Percentiles rank a stretch among this genome's conserved stretches.
phyloP scores from a whole-genome alignment of 805 yeast species.

The Starmerella khaoyaiensis region DNA sequence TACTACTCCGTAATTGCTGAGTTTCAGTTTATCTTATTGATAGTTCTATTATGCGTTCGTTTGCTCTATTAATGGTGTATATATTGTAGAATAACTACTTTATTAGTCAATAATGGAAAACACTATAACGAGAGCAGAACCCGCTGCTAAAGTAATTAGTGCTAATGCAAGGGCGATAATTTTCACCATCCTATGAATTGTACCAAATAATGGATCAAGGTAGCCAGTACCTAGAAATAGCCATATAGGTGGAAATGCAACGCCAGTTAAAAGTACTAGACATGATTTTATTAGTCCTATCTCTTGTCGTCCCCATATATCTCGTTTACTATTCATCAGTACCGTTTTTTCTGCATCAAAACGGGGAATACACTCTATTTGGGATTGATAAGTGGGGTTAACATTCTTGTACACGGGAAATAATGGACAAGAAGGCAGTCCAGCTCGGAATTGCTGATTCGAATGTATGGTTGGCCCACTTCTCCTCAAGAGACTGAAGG shows the following conservation, averaged over 20 bases:
- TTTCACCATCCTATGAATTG: slow-evolving; percentile 25
- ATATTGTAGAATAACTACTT: no score
- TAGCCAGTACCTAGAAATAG: slow-evolving; percentile 30
- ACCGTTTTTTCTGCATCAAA: no score
- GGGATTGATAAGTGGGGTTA: neutral
- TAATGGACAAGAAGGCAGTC: slow-evolving; percentile 18
- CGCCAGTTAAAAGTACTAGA: slow-evolving; percentile 19
- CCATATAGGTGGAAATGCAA: slow-evolving; percentile 31
- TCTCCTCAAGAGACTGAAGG: slow-evolving; percentile 9
- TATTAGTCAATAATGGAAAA: slow-evolving; percentile 28
- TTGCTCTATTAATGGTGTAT: no score
- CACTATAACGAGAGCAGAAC: slow-evolving; percentile 37
- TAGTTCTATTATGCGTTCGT: no score
- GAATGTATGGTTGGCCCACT: slow-evolving; percentile 2
- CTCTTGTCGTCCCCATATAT: slow-evolving; percentile 20
- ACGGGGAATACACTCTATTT: no score
- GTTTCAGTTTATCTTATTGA: no score
- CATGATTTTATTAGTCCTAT: slow-evolving; percentile 16
- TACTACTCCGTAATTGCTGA: no score
- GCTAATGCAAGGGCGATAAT: slow-evolving; percentile 28
- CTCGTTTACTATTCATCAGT: slow-evolving; percentile 11
- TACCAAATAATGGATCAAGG: slow-evolving; percentile 28
- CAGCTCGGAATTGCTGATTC: slow-evolving; percentile 13
- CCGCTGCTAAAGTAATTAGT: slow-evolving; percentile 27
- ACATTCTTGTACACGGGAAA: slow-evolving; percentile 6